phyloP scores from a whole-genome alignment of 169 alveolate species.

The Ichthyophthirius multifiliis region DNA sequence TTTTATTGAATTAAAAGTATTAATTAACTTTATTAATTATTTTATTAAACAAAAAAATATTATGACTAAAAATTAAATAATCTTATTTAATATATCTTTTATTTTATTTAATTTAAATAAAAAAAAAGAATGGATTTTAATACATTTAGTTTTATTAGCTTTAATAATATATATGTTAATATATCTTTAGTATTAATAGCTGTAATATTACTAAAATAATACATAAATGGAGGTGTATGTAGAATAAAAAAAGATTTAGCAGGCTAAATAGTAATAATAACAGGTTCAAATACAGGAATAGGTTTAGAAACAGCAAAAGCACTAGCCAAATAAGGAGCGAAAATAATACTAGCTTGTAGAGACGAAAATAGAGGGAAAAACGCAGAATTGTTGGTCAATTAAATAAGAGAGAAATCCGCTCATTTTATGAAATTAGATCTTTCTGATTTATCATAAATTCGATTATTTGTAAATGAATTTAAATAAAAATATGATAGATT shows the following conservation, averaged over 20 bases:
- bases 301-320: slow-evolving; percentile 73
- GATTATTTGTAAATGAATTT: slow-evolving; percentile 31
- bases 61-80: too few species aligned
- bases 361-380: slow-evolving; percentile 23
- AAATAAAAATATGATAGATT: slow-evolving; percentile 26
- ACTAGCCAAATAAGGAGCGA: slow-evolving; percentile 63
- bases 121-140: too few species aligned
- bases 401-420: slow-evolving; percentile 11
- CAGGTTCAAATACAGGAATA: slow-evolving; percentile 78
- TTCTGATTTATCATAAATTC: slow-evolving; percentile 41
- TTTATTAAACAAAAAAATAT: too few species aligned
- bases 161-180: too few species aligned
- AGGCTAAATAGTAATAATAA: slow-evolving; percentile 43
- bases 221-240: background rate
- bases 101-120: too few species aligned
- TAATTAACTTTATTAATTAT: too few species aligned
- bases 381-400: background rate
- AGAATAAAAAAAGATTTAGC: background rate
- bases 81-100: too few species aligned
- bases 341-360: slow-evolving; percentile 62
- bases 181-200: too few species aligned
- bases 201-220: too few species aligned
- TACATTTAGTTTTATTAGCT: too few species aligned
- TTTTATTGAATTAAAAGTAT: too few species aligned
- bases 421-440: slow-evolving; percentile 48